A percentile compares a stretch with the other conserved stretches of the same genome.
Conservation (phyloP, 257 asterid genomes). For the Penstemon newberryi region DNA sequence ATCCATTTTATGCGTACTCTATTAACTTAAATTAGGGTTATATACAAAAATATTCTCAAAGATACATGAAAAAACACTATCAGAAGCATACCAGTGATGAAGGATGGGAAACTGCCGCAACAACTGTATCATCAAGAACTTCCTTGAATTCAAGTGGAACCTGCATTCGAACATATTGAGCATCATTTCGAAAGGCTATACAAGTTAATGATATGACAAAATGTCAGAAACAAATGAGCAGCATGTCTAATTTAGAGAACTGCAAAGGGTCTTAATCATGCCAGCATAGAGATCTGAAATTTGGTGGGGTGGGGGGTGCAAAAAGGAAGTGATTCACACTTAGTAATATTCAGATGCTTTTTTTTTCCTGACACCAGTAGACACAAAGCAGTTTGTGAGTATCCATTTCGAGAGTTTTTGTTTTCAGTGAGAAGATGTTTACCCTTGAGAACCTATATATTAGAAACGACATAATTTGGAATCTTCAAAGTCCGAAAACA, state of each 20-base stretch:
- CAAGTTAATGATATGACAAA: constrained; percentile 4
- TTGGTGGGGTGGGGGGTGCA: too few relatives aligned
- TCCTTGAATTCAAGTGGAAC: constrained; percentile 92
- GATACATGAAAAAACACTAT: constrained; percentile 11
- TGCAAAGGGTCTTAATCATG: too few relatives aligned
- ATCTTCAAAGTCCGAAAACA: neutral
- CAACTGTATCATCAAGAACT: constrained; percentile 89
- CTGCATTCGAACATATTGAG: constrained; percentile 44
- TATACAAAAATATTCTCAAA: constrained; percentile 11
- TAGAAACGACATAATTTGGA: constrained; percentile 12
- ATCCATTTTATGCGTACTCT: constrained; percentile 18
- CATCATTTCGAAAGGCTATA: constrained; percentile 23
- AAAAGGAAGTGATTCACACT: too few relatives aligned
- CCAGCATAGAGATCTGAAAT: too few relatives aligned
- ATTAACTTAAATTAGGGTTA: constrained; percentile 16
- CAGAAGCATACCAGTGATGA: constrained; percentile 70
- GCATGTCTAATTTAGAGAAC: too few relatives aligned
- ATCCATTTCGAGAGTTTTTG: constrained; percentile 7
- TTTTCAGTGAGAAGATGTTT: neutral
- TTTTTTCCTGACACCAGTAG: neutral
- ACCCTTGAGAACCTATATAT: neutral
- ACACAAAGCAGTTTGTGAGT: neutral
- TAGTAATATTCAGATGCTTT: neutral
- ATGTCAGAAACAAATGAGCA: constrained; percentile 5
- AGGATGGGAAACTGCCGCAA: constrained; percentile 71